Evolutionary conservation across 495 filamentous ascomycete species (phyloP).

Genomic region (Ramalina peruviana): DNA sequence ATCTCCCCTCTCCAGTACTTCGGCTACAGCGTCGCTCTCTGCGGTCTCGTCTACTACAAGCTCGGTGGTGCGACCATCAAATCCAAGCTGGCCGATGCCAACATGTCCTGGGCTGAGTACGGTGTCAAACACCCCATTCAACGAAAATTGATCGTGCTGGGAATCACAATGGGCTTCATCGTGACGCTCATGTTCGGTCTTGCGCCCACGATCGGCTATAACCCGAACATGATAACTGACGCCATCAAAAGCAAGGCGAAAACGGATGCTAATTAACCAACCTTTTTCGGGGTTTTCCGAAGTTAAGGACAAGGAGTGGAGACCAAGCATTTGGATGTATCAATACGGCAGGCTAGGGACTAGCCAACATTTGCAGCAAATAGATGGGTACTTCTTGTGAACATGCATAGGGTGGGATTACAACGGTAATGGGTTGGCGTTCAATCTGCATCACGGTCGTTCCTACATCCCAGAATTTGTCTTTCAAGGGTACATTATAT

Average conservation of each 20-base stretch:
- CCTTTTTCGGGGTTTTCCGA: too few species aligned
- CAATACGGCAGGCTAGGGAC: too few species aligned
- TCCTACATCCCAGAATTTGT: too few species aligned
- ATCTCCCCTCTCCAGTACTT: slow-evolving; percentile 78
- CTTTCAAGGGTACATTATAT: too few species aligned
- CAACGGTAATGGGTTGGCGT: too few species aligned
- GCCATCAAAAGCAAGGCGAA: background rate
- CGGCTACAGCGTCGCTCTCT: slow-evolving; percentile 83
- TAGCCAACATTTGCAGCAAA: too few species aligned
- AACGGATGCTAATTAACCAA: too few species aligned
- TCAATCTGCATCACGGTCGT: too few species aligned
- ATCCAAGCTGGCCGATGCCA: slow-evolving; percentile 55
- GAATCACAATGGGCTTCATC: slow-evolving; percentile 43
- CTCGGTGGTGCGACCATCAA: slow-evolving; percentile 76
- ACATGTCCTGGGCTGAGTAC: slow-evolving; percentile 73
- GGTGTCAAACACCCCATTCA: slow-evolving; percentile 57
- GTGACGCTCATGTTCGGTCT: slow-evolving; percentile 55
- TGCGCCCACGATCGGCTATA: slow-evolving; percentile 24
- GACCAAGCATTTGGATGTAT: too few species aligned
- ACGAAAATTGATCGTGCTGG: slow-evolving; percentile 63
- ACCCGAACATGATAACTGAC: slow-evolving; percentile 6
- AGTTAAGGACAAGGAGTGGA: too few species aligned
- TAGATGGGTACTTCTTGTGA: too few species aligned
- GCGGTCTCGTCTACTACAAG: slow-evolving; percentile 94
- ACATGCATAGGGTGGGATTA: too few species aligned